Evolutionary conservation across 148 eudicot species (phyloP).

Genomic region (Chenopodium album): DNA sequence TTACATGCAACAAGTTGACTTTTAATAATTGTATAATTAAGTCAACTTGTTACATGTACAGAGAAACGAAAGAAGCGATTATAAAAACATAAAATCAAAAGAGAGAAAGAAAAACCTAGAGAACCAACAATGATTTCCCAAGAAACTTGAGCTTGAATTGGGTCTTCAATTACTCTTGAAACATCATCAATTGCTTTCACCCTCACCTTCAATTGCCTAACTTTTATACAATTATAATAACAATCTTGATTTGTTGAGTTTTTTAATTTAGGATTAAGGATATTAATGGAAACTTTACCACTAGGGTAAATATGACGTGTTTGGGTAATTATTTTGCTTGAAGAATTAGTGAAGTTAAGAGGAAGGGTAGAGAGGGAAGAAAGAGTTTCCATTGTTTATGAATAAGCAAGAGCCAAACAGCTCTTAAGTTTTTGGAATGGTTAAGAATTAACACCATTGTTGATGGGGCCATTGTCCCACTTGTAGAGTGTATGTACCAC

Average conservation of each 20-base stretch:
- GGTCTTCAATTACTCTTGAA: constrained; percentile 30
- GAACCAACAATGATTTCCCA: constrained; percentile 76
- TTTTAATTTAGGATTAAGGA: not conserved
- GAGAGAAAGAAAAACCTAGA: constrained; percentile 36
- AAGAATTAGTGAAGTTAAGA: not conserved
- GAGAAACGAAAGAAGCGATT: not conserved
- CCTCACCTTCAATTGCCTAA: constrained; percentile 3
- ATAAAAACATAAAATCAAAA: not conserved
- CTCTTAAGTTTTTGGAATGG: not conserved
- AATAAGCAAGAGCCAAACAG: not conserved
- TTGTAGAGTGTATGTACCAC: not conserved
- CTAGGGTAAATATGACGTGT: constrained; percentile 1
- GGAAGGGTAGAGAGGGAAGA: constrained; percentile 10
- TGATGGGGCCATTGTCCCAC: not conserved
- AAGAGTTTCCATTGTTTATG: constrained; percentile 17
- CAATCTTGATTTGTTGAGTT: not conserved
- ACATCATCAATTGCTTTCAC: constrained; percentile 28
- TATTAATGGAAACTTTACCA: not conserved
- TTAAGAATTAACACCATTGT: not conserved
- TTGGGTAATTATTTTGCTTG: constrained; percentile 3
- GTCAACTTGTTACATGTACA: too few species aligned
- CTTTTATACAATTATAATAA: not conserved
- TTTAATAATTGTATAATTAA: too few species aligned
- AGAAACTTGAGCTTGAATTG: constrained; percentile 47
- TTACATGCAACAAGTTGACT: too few species aligned